These are phyloP conservation scores for Gleditsia sinensis DNA, from an alignment of 306 rosid genomes.

Conservation along the genomic window DNA sequence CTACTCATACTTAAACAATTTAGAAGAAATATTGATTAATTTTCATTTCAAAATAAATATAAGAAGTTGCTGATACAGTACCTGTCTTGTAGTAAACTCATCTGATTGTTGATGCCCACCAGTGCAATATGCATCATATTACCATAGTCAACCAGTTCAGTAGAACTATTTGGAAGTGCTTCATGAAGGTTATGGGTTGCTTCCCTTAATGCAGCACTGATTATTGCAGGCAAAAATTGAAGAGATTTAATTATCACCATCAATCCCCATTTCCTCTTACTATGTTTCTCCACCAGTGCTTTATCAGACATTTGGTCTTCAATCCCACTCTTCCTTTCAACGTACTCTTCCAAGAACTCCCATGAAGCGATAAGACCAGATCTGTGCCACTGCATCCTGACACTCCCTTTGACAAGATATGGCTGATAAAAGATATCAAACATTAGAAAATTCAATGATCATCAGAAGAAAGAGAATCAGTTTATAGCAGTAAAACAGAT, in stretches of 20 bases:
- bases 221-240: slow-evolving; percentile 80
- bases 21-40: neutral
- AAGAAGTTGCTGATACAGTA: slow-evolving; percentile 27
- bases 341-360: slow-evolving; percentile 87
- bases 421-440: slow-evolving; percentile 61
- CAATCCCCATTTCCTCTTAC: slow-evolving; percentile 96
- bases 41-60: slow-evolving; percentile 17
- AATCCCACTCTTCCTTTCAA: slow-evolving; percentile 59
- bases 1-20: slow-evolving; percentile 17
- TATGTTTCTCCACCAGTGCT: slow-evolving; percentile 55
- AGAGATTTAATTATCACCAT: slow-evolving; percentile 90
- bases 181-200: slow-evolving; percentile 60
- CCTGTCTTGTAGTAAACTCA: slow-evolving; percentile 99
- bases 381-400: slow-evolving; percentile 99
- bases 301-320: slow-evolving; percentile 56
- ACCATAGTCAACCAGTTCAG: slow-evolving; percentile 59
- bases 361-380: slow-evolving; percentile 95
- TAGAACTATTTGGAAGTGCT: slow-evolving; percentile 54
- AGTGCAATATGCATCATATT: slow-evolving; percentile 98
- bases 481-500: slow-evolving; percentile 24
- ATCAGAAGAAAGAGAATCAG: slow-evolving; percentile 11
- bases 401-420: slow-evolving; percentile 96
- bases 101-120: slow-evolving; percentile 94
- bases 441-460: slow-evolving; percentile 40
- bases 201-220: slow-evolving; percentile 81